Conservation (phyloP, 306 rosid genomes). For the Cucumis hystrix region DNA sequence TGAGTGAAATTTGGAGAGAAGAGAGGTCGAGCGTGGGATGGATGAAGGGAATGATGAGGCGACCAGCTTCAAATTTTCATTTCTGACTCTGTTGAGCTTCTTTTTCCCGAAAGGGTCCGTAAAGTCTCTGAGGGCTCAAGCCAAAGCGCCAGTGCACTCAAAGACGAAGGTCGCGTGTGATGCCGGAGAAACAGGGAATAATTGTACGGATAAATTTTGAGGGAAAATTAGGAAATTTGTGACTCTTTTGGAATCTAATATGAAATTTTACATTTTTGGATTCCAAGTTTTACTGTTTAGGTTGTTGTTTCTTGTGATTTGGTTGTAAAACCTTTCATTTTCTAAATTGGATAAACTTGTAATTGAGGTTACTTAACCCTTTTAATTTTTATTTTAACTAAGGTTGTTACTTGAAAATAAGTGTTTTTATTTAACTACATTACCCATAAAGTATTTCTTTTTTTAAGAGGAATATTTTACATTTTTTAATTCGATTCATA, state of each 20-base stretch:
- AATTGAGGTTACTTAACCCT: too few relatives aligned
- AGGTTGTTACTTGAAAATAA: too few relatives aligned
- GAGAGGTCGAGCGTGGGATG: background rate
- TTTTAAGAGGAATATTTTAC: too few relatives aligned
- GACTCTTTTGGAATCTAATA: background rate
- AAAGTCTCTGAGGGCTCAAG: background rate
- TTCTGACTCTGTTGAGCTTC: background rate
- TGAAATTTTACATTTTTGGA: background rate
- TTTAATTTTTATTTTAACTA: too few relatives aligned
- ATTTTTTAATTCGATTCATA: too few relatives aligned
- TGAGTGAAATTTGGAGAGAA: background rate
- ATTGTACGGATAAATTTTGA: background rate
- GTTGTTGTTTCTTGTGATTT: background rate
- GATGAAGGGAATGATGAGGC: background rate
- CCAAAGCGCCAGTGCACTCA: too few relatives aligned
- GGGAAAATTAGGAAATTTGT: background rate
- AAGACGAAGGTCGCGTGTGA: slow-evolving; percentile 10
- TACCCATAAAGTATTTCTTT: too few relatives aligned
- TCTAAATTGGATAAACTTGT: too few relatives aligned
- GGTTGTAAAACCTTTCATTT: background rate
- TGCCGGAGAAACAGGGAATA: slow-evolving; percentile 8
- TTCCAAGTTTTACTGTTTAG: too few relatives aligned
- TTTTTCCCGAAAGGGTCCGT: background rate
- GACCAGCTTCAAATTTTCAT: background rate
- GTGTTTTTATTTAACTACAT: too few relatives aligned